A percentile compares a stretch with the other conserved stretches of the same genome.
phyloP scores from a whole-genome alignment of 768 basidiomycete genomes.

The Mycena latifolia region DNA sequence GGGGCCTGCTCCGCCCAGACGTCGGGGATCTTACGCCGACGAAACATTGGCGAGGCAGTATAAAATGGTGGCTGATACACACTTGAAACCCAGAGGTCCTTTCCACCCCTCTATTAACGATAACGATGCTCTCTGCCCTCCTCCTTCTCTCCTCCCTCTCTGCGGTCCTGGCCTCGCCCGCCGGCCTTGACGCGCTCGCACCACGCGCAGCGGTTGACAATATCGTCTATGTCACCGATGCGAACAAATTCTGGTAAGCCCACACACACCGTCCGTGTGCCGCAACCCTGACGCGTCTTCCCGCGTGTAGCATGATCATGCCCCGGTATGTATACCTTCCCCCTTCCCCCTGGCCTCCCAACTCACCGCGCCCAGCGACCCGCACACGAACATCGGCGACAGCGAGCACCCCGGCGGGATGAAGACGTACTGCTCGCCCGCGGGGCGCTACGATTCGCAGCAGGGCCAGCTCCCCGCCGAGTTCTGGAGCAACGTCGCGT shows the following conservation, averaged over 20 bases:
- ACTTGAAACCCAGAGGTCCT: background rate
- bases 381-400: slow-evolving; percentile 67
- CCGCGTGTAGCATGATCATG: slow-evolving; percentile 57
- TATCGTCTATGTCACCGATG: slow-evolving; percentile 62
- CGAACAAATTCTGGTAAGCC: slow-evolving; percentile 59
- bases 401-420: slow-evolving; percentile 68
- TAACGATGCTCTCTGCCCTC: slow-evolving; percentile 14
- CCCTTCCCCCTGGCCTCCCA: background rate
- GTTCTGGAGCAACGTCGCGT: slow-evolving; percentile 66
- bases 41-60: background rate
- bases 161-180: slow-evolving; percentile 17
- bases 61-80: background rate
- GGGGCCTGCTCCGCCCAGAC: background rate
- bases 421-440: slow-evolving; percentile 65
- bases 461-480: slow-evolving; percentile 60
- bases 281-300: background rate
- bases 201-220: slow-evolving; percentile 52
- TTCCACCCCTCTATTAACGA: too few relatives aligned
- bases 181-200: slow-evolving; percentile 9
- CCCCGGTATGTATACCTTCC: slow-evolving; percentile 46
- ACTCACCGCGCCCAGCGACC: slow-evolving; percentile 44
- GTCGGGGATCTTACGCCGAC: slow-evolving; percentile 1
- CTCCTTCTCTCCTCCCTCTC: slow-evolving; percentile 18
- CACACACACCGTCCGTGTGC: background rate
- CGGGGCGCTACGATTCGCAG: slow-evolving; percentile 49